Base-by-base conservation (phyloP, 2,329 filamentous ascomycete genomes). In the Talaromyces sp. region DNA sequence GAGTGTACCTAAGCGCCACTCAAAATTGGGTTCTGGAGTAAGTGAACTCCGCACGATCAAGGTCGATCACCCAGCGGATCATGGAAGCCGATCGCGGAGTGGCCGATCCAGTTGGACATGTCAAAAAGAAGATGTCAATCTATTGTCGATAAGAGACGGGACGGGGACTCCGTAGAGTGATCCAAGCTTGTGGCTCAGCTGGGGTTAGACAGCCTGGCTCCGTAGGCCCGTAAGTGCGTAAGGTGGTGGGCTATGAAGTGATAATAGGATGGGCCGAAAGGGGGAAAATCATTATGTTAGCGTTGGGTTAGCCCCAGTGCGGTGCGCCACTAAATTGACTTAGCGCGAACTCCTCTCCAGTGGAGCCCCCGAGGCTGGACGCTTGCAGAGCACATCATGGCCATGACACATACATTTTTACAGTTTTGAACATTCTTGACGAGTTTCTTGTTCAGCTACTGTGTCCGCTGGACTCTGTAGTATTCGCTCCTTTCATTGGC, bases 121-220 rank as follows among this genome's bases (percentile, higher is more conserved):
- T n/a, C n/a, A n/a, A n/a, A n/a, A n/a, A n/a, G n/a, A n/a, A n/a
- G n/a, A n/a, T n/a, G n/a, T n/a, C n/a, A n/a, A 32, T 32, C 29
- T 13, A 32, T 7, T 32, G 7, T 32, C 14, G 22, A 42, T 27
- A 43, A 43, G n/a, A n/a, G n/a, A n/a, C n/a, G n/a, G n/a, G n/a
- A n/a, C n/a, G n/a, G n/a, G n/a, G n/a, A n/a, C n/a, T n/a, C n/a
- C 22, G 14, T 27, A 29, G 20, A 32, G 22, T 42, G 57, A 56
- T 56, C 57, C 51, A 40, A 56, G 54, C 44, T 35, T 60, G 60
- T 63, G 60, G 60, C 57, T 63, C 52, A 62, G 57, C 42, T 49
- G 49, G 52, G 16, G 14, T 37, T n/a, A 17, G 20, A 20, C 4
- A 19, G n/a, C n/a, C n/a, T n/a, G n/a, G n/a, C n/a, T n/a, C n/a